Percentiles rank a stretch among this genome's conserved stretches.
Conservation (phyloP, 1,284 basidiomycete species). For the Ganoderma boninense region DNA sequence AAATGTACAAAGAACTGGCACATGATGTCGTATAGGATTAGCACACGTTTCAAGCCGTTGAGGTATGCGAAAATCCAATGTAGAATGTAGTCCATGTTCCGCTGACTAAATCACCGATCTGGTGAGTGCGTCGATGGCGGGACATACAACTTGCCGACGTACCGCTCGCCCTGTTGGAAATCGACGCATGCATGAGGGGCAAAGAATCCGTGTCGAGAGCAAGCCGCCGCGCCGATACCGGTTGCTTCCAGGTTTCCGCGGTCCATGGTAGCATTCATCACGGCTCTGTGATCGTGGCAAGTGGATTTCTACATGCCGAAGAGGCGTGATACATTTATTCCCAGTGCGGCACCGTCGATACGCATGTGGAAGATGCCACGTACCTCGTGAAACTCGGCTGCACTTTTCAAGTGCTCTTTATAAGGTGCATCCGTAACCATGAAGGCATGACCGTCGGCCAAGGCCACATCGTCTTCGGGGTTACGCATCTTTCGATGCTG, state of each 20-base stretch:
- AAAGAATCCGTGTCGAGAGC: too few relatives aligned
- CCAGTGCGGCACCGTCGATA: too few relatives aligned
- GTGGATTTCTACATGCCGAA: too few relatives aligned
- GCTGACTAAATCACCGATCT: background rate
- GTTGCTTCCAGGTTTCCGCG: too few relatives aligned
- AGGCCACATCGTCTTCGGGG: background rate
- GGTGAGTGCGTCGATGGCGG: background rate
- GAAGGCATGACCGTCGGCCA: too few relatives aligned
- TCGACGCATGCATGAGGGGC: too few relatives aligned
- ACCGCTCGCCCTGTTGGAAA: slow-evolving; percentile 28
- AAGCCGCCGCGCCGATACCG: too few relatives aligned
- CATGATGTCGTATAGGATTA: slow-evolving; percentile 1
- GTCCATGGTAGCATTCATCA: too few relatives aligned
- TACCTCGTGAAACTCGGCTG: background rate
- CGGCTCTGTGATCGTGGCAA: background rate
- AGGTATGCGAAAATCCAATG: background rate
- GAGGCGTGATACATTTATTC: too few relatives aligned
- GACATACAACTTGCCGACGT: background rate
- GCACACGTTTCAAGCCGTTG: background rate
- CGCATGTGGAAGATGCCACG: too few relatives aligned
- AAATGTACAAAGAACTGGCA: background rate
- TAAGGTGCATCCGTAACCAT: too few relatives aligned
- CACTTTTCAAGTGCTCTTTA: slow-evolving; percentile 6
- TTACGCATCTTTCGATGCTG: slow-evolving; percentile 10
- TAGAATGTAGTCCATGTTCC: background rate